Evolutionary conservation across 2,329 filamentous ascomycete genomes (phyloP).

Genomic region (Hypoxylon sp.): DNA sequence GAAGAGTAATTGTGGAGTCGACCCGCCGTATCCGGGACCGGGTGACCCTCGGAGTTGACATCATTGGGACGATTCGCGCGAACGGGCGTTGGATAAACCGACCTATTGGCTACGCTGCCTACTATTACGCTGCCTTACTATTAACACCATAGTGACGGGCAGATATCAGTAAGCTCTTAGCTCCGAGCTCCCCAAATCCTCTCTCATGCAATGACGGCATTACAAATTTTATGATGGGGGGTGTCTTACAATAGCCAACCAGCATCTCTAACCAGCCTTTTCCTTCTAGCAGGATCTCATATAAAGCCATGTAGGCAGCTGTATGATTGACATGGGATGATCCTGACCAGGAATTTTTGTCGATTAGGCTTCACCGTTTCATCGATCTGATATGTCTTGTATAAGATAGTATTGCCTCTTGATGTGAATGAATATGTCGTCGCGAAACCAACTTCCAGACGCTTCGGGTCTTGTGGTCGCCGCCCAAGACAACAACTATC

Average conservation of each 20-base stretch:
- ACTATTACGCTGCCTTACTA: not conserved
- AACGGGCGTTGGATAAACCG: constrained; percentile 4
- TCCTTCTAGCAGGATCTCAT: constrained; percentile 2
- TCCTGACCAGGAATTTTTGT: not conserved
- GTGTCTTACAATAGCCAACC: not conserved
- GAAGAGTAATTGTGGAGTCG: not conserved
- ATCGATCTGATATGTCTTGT: constrained; percentile 10
- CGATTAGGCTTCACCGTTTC: not conserved
- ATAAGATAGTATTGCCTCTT: not conserved
- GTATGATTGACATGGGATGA: constrained; percentile 6
- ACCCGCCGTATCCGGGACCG: constrained; percentile 20
- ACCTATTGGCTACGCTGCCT: not conserved
- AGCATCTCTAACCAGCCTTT: constrained; percentile 10
- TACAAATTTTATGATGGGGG: constrained; percentile 18
- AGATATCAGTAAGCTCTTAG: constrained; percentile 21
- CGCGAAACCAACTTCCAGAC: constrained; percentile 25
- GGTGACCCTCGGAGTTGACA: constrained; percentile 17
- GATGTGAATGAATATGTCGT: constrained; percentile 17
- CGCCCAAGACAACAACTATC: constrained; percentile 17
- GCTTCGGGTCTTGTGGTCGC: constrained; percentile 31
- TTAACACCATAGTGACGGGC: not conserved
- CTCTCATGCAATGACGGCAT: constrained; percentile 21
- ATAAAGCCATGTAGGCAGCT: constrained; percentile 8
- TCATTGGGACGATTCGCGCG: constrained; percentile 18
- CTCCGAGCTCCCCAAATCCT: constrained; percentile 6